Evolutionary conservation across 306 rosid species (phyloP), one percentile per base, ranked within the genome.

Genomic region (Macrotyloma uniflorum): DNA sequence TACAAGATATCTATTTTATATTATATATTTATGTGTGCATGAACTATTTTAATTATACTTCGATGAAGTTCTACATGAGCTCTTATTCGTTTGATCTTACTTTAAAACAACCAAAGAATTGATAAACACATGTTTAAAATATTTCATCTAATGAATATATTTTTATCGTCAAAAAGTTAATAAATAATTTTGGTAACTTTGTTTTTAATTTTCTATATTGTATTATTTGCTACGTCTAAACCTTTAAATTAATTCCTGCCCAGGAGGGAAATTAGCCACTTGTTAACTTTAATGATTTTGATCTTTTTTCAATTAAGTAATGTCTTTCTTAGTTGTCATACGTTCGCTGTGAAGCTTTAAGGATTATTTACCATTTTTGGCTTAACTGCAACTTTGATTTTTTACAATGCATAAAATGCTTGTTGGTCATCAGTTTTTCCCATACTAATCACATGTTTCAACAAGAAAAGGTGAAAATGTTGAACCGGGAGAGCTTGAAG

Each of bases 401-500:
- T 49, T 59, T 1, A 58, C 66, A 35, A n/a, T 74, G 66, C 53
- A 62, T 14, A 71, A 33, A 49, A 61, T 66, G 20, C 26, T 26
- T 19, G 45, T 23, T 59, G 24, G 50, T 57, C 24, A 32, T 51
- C 38, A 15, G 9, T 54, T 54, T 67, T 5, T 4, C n/a, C 74
- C 72, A 9, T 70, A 64, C 53, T 82, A 59, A 74, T 72, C 8
- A n/a, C 54, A 38, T 83, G 54, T 82, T 79, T 83, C 67, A 74
- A 67, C 54, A 46, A 67, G 74, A 70, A 81, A 59, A 94, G 98
- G 98, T 50, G 98, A 94, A 88, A 94, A 94, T 79, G 94, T 92
- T 67, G 98, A 94, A 81, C 98, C 98, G 0, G 87, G 38, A 30
- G 95, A 85, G 72, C 89, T 94, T 72, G 98, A 94, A 87, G 98